Evolutionary conservation across 768 basidiomycete species (phyloP), one percentile per base, ranked within the genome.

Genomic region (Suillus subluteus): DNA sequence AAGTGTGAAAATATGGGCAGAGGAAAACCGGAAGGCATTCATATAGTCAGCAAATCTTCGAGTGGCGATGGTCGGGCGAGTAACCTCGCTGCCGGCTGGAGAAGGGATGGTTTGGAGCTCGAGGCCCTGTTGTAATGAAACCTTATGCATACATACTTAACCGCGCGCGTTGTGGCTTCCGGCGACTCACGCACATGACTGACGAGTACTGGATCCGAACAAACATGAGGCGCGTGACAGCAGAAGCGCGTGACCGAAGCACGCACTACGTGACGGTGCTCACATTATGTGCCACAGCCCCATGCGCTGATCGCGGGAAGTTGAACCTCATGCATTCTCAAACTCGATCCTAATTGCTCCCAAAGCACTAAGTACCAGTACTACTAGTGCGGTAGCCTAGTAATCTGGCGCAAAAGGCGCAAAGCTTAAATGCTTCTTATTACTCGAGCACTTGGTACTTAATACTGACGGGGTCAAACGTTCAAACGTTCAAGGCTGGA

Each of bases 21-120:
- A 48, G 56, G 44, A 61, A 56, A 61, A 37, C 21, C 32, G 30
- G 48, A 67, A 58, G 23, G 30, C 21, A 48, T 35, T 21, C 9
- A 26, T 63, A 58, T 66, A 67, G 71, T 70, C 66, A 64, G 35
- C 48, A 37, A 38, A 35, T 16, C 16, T 26, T 30, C 40, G 18
- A 26, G 43, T 59, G 65, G 65, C 62, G 38, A 66, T 62, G 65
- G 54, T 43, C 54, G 41, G 44, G 63, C 40, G 26, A 26, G 58
- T 21, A 7, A 26, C 11, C 6, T 18, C 18, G 26, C 26, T 30
- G 7, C 26, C 59, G 26, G 59, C 59, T 61, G 40, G 59, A 41
- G 26, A 43, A 43, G 26, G 26, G 40, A 6, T 18, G 41, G 40
- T 4, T 41, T 30, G 41, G 55, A 58, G 40, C 23, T 21, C 18